Evolutionary conservation across 768 basidiomycete genomes (phyloP), one percentile per base, ranked within the genome.

Genomic region (Mycena chlorophos): DNA sequence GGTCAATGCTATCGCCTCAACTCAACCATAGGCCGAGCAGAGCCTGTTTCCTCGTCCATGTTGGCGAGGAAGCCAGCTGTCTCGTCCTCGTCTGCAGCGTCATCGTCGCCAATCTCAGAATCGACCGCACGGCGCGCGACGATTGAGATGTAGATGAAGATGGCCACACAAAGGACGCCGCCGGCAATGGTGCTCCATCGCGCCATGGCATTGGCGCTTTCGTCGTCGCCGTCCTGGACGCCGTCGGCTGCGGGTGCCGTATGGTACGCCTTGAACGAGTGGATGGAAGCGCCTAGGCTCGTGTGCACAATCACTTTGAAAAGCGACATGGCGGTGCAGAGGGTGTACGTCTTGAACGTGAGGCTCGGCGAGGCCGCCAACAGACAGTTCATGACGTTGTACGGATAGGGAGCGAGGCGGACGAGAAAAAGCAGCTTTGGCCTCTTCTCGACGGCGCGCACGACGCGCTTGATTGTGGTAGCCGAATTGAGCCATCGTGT

Each of bases 301-400:
- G 94, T 95, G 75, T 96, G 94, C 47, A 95, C 80, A 71, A 92
- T 86, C 63, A 95, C 84, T 70, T 97, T 96, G 83, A 91, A 84
- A 51, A 95, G 79, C 53, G 89, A 88, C 52, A 94, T 77, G 14
- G 86, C 87, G 22, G 94, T 93, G 76, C 89, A 88, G 48, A 82
- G 67, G 37, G 85, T 82, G 75, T 93, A 94, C 23, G 89, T 91
- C 60, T 78, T 78, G 60, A 94, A 77, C 4, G 86, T 87, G 62
- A 95, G 83, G 5, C 87, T 84, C 28, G 87, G 86, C n/a, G 89
- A 85, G 2, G 91, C 90, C 6, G 94, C 93, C 46, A 97, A 82
- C 46, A 97, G 84, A 66, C 89, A 91, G 75, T 96, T 97, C 86
- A 96, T 91, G 65, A 96, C 89, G 73, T 96, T 96, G 76, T 89